Evolutionary conservation across 2,329 filamentous ascomycete species (phyloP), one percentile per base, ranked within the genome.

Genomic region (Aureobasidium sp.): DNA sequence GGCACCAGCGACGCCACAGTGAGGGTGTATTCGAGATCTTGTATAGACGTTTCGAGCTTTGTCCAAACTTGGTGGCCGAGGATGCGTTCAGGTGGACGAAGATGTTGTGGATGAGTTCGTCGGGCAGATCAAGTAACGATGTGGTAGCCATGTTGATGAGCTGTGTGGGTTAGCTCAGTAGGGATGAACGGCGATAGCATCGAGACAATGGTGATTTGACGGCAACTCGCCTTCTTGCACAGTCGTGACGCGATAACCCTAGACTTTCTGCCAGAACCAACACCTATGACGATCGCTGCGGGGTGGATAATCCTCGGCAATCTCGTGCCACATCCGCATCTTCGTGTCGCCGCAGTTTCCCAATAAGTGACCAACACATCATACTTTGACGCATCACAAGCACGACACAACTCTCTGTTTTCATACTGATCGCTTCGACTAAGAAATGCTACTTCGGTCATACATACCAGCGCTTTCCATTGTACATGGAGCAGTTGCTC

Each of bases 81-180:
- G 67, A 67, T 9, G 83, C 80, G 53, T 79, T 76, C 55, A 85
- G 77, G 70, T 85, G 85, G 64, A 81, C 79, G 66, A 97, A 81
- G 66, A 97, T 88, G 59, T 86, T 82, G 71, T 90, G 85, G 68
- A 97, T 81, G 65, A 97, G 83, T 77, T 99, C 94, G 74, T 93
- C 89, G 44, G 92, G 92, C 39, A 94, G 78, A 25, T 58, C 54
- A 32, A 58, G 54, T 47, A 58, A 16, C 14, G 42, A 27, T n/a
- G 54, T 39, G 41, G 54, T 10, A 2, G 54, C 41, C 54, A 58
- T 58, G 8, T 27, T 39, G 54, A 37, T n/a, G 42, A 39, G 41
- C 42, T 27, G 53, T 39, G 9, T 48, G 32, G 7, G 32, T 21
- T 21, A 36, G 30, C 53, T 27, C 41, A 3, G 39, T 16, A 27